These are phyloP conservation scores for Yamadazyma buinensis DNA, from an alignment of 1,139 yeast genomes.

Conservation along the genomic window DNA sequence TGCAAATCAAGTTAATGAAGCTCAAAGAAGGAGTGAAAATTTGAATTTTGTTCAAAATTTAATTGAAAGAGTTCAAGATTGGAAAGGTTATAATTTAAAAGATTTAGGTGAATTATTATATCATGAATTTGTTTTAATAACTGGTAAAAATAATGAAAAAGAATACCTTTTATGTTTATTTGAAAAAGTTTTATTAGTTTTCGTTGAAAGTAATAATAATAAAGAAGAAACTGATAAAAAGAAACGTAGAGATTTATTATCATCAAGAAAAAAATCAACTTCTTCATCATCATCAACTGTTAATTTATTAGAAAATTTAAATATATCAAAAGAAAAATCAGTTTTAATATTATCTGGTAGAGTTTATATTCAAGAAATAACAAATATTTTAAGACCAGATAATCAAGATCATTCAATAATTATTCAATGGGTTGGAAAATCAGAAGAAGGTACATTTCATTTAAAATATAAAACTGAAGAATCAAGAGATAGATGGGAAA, in stretches of 20 bases:
- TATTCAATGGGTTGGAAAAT: conserved; percentile 75
- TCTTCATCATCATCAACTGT: conserved; percentile 32
- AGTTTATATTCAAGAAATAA: conserved; percentile 65
- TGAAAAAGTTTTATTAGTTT: conserved; percentile 81
- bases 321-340: conserved; percentile 28
- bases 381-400: conserved; percentile 45
- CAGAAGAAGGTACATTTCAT: conserved; percentile 72
- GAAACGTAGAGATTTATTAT: conserved; percentile 32
- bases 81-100: conserved; percentile 87
- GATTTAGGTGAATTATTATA: conserved; percentile 84
- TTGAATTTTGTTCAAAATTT: conserved; percentile 66
- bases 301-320: conserved; percentile 35
- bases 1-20: conserved; percentile 89
- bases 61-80: conserved; percentile 72
- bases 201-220: conserved; percentile 45
- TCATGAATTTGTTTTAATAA: conserved; percentile 75
- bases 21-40: conserved; percentile 90
- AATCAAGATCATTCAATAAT: conserved; percentile 52
- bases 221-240: conserved; percentile 25
- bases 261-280: conserved; percentile 40
- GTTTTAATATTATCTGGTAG: conserved; percentile 61
- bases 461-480: conserved; percentile 70
- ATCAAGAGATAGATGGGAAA: conserved; percentile 66
- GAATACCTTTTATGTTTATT: conserved; percentile 89
- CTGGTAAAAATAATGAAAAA: conserved; percentile 73